Percentiles rank a stretch among this genome's conserved stretches.
Evolutionary conservation across 371 early-diverging fungal species (phyloP).

Genomic region (Vittaforma corneae): DNA sequence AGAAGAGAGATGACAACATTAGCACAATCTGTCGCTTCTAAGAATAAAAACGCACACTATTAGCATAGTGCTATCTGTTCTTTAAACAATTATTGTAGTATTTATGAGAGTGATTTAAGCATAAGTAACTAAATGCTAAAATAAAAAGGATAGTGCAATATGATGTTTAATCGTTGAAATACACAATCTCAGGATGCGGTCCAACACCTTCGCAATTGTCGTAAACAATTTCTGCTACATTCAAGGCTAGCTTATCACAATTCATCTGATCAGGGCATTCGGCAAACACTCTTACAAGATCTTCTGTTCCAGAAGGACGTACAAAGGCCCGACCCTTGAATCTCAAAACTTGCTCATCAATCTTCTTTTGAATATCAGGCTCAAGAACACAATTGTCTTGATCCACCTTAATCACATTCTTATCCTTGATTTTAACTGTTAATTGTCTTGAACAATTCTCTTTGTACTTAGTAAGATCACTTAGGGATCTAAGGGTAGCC

Average conservation of each 20-base stretch:
- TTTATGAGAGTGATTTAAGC: no score
- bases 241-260: slow-evolving; percentile 10
- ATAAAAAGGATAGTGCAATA: no score
- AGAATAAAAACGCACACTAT: no score
- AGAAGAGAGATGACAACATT: no score
- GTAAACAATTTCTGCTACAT: slow-evolving; percentile 9
- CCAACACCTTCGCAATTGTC: slow-evolving; percentile 7
- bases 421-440: slow-evolving; percentile 72
- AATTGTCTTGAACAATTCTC: slow-evolving; percentile 63
- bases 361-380: slow-evolving; percentile 71
- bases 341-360: slow-evolving; percentile 68
- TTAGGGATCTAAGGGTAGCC: slow-evolving; percentile 65
- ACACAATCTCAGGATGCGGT: slow-evolving; percentile 3
- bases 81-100: no score
- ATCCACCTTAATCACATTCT: slow-evolving; percentile 62
- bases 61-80: no score
- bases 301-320: slow-evolving; percentile 97
- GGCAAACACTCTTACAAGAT: slow-evolving; percentile 90
- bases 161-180: no score
- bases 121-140: no score
- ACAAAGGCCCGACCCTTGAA: slow-evolving; percentile 40
- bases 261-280: slow-evolving; percentile 27
- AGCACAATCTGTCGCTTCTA: no score
- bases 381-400: slow-evolving; percentile 77
- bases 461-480: slow-evolving; percentile 24